Evolutionary conservation across 352 stramenopile species (phyloP).

Genomic region (Pythium rishiriense): DNA sequence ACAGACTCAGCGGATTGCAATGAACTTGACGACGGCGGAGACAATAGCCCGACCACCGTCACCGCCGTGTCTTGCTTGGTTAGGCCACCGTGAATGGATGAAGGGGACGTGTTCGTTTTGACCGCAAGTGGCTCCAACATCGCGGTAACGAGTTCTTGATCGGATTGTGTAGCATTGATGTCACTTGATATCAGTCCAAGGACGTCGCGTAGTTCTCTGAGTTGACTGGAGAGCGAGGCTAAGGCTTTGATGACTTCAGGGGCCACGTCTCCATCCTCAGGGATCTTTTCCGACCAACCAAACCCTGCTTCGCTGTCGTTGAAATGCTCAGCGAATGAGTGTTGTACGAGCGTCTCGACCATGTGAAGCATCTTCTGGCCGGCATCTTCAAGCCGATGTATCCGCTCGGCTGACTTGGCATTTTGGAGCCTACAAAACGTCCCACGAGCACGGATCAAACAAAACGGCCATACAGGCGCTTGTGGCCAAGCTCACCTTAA

Average conservation of each 20-base stretch:
- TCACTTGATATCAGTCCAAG: background rate
- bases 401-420: slow-evolving; percentile 46
- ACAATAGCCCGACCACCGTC: slow-evolving; percentile 8
- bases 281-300: slow-evolving; percentile 3
- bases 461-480: background rate
- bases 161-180: background rate
- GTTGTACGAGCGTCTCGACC: slow-evolving; percentile 65
- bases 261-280: background rate
- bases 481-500: slow-evolving; percentile 32
- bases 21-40: slow-evolving; percentile 15
- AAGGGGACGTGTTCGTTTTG: slow-evolving; percentile 7
- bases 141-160: slow-evolving; percentile 1
- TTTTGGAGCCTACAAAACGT: slow-evolving; percentile 37
- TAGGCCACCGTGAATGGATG: background rate
- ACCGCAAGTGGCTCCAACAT: slow-evolving; percentile 19
- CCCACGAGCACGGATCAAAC: background rate
- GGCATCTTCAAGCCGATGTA: slow-evolving; percentile 65
- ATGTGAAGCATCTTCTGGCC: slow-evolving; percentile 59
- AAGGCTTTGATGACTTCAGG: slow-evolving; percentile 10
- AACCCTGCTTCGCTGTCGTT: background rate
- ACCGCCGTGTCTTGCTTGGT: background rate
- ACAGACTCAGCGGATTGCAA: slow-evolving; percentile 4
- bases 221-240: slow-evolving; percentile 13
- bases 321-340: slow-evolving; percentile 72
- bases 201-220: slow-evolving; percentile 5